A percentile compares a stretch with the other conserved stretches of the same genome.
These are phyloP conservation scores for Leccinum obscurum DNA, from an alignment of 768 basidiomycete species.

Conservation along the genomic window DNA sequence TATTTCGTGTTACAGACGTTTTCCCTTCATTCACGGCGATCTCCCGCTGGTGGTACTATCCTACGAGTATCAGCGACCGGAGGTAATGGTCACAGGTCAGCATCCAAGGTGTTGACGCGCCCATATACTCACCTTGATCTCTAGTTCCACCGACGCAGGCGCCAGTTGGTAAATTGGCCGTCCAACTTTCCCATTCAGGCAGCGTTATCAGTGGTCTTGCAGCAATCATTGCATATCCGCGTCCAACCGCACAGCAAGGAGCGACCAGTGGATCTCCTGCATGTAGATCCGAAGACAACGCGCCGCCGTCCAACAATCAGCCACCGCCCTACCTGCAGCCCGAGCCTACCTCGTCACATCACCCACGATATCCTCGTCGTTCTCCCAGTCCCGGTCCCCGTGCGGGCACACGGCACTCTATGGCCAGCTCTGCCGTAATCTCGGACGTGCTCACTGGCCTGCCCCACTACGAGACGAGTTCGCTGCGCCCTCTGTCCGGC, in stretches of 20 bases:
- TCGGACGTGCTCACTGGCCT: constrained; percentile 20
- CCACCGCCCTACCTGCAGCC: constrained; percentile 66
- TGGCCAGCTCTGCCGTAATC: constrained; percentile 18
- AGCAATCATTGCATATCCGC: too few species aligned
- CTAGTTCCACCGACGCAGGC: constrained; percentile 43
- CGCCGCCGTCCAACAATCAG: constrained; percentile 45
- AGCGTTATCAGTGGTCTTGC: too few species aligned
- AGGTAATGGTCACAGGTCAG: constrained; percentile 27
- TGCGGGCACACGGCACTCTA: constrained; percentile 23
- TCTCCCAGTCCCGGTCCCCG: constrained; percentile 27
- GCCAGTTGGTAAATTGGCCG: constrained; percentile 35
- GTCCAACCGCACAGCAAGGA: constrained; percentile 45
- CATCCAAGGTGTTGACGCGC: constrained; percentile 1
- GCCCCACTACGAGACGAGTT: constrained; percentile 13
- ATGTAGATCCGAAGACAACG: constrained; percentile 52
- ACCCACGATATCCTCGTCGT: constrained; percentile 18
- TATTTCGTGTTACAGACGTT: neutral
- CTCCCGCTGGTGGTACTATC: constrained; percentile 71
- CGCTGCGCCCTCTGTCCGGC: constrained; percentile 26
- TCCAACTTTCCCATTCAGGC: too few species aligned
- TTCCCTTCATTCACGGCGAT: constrained; percentile 76
- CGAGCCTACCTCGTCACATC: constrained; percentile 42
- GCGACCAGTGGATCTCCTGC: constrained; percentile 57
- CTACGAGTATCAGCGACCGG: constrained; percentile 47
- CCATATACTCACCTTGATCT: constrained; percentile 5